Conservation (phyloP, 208 protist genomes). For the Leishmania mexicana region DNA sequence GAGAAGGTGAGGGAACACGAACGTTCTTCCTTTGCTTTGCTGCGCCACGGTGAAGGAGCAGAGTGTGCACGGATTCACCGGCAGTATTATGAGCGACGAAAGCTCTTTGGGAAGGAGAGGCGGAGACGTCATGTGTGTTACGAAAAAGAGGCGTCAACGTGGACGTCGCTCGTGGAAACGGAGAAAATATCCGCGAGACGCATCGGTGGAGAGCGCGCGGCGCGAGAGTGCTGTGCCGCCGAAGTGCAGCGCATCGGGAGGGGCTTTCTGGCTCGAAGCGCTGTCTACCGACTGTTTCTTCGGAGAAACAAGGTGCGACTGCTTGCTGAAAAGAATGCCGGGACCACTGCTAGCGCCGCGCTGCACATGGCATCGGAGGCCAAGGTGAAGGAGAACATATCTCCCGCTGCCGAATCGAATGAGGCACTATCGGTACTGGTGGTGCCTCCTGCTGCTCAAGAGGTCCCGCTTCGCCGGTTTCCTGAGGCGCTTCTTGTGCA, state of each 20-base stretch:
- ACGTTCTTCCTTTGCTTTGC: neutral
- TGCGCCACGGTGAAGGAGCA: neutral
- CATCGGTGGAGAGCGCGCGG: constrained; percentile 6
- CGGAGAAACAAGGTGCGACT: neutral
- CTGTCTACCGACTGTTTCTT: neutral
- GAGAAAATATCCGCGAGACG: neutral
- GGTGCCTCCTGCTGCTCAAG: neutral
- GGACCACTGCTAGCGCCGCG: neutral
- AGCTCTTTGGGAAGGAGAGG: constrained; percentile 21
- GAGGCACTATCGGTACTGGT: neutral
- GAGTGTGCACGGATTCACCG: neutral
- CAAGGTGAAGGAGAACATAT: neutral
- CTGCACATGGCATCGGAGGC: neutral
- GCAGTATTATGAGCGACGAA: constrained; percentile 12
- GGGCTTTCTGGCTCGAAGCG: constrained; percentile 3
- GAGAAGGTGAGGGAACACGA: constrained; percentile 1
- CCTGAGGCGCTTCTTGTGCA: constrained; percentile 19
- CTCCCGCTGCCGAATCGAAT: neutral
- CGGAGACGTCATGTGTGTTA: neutral
- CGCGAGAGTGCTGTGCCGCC: constrained; percentile 4
- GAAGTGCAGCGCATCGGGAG: constrained; percentile 32
- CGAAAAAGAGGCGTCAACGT: neutral
- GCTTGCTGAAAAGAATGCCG: neutral
- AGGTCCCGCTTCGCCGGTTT: constrained; percentile 2
- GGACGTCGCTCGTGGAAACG: neutral